These are phyloP conservation scores for Leucoagaricus sp. DNA, from an alignment of 1,284 basidiomycete species.

Conservation along the genomic window DNA sequence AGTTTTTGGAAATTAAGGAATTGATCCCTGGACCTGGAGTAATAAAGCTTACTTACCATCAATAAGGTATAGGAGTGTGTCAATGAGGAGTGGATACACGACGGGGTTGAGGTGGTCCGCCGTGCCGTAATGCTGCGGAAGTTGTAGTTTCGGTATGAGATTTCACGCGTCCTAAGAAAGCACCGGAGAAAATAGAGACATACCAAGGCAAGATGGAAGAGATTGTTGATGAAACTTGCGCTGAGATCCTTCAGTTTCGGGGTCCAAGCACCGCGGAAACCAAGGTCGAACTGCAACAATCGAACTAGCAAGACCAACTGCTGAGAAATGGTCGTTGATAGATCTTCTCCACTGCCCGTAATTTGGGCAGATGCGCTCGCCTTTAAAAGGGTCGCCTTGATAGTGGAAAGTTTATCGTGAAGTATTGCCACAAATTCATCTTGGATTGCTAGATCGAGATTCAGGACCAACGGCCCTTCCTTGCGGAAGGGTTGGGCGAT, in stretches of 20 bases:
- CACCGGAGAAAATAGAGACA: conserved; percentile 26
- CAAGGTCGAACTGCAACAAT: conserved; percentile 71
- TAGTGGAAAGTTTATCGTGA: conserved; percentile 41
- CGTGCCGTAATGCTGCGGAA: conserved; percentile 49
- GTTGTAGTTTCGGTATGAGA: background rate
- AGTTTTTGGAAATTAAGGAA: background rate
- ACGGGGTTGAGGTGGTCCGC: conserved; percentile 52
- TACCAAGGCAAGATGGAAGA: conserved; percentile 62
- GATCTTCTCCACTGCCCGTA: conserved; percentile 6
- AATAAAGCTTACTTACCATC: conserved; percentile 53
- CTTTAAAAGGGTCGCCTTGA: conserved; percentile 38
- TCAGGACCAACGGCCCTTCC: conserved; percentile 42
- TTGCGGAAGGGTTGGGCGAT: conserved; percentile 66
- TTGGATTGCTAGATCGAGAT: conserved; percentile 54
- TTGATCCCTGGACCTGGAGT: background rate
- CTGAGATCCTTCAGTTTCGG: conserved; percentile 48
- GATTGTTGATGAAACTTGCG: conserved; percentile 41
- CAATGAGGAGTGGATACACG: conserved; percentile 65
- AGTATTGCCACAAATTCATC: conserved; percentile 55
- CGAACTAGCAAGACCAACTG: conserved; percentile 55
- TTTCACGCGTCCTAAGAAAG: background rate
- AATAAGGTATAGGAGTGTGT: conserved; percentile 71
- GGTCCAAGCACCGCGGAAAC: conserved; percentile 64
- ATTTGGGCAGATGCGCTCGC: conserved; percentile 17
- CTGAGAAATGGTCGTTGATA: conserved; percentile 11